Conservation (phyloP, 176 grass and related monocot genomes). For the Chloris gayana region DNA sequence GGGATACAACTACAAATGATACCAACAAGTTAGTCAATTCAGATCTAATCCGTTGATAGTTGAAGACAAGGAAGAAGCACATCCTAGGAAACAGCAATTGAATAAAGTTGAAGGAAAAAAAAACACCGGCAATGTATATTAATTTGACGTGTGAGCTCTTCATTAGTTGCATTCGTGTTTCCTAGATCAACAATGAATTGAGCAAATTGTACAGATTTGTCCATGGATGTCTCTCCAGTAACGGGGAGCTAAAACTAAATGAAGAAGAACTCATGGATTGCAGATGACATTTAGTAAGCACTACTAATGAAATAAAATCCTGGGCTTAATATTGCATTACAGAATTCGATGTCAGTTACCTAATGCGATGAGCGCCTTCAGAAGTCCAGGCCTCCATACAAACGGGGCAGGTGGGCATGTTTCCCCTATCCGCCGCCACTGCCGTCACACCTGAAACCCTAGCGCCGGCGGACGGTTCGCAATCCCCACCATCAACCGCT, state of each 20-base stretch:
- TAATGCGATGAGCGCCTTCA: slow-evolving; percentile 76
- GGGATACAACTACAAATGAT: slow-evolving; percentile 66
- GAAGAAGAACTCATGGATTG: neutral
- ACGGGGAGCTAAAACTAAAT: neutral
- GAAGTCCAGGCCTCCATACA: slow-evolving; percentile 82
- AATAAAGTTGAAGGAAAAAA: neutral
- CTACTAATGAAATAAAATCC: neutral
- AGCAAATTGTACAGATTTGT: neutral
- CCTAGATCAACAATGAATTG: neutral
- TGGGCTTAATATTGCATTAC: neutral
- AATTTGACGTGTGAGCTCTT: neutral
- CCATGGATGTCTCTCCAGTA: neutral
- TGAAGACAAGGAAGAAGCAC: neutral
- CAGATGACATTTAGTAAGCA: neutral
- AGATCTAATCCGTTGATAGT: neutral
- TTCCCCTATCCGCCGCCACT: slow-evolving; percentile 16
- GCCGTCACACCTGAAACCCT: slow-evolving; percentile 24
- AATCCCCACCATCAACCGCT: neutral
- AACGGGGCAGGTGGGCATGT: slow-evolving; percentile 58
- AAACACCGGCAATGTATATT: neutral
- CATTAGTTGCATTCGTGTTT: neutral
- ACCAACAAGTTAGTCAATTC: slow-evolving; percentile 19
- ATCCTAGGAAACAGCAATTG: neutral
- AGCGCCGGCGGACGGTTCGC: neutral
- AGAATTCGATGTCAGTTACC: slow-evolving; percentile 27